A percentile compares a stretch with the other conserved stretches of the same genome.
Evolutionary conservation across 345 rosid species (phyloP).

Genomic region (Salix brachista): DNA sequence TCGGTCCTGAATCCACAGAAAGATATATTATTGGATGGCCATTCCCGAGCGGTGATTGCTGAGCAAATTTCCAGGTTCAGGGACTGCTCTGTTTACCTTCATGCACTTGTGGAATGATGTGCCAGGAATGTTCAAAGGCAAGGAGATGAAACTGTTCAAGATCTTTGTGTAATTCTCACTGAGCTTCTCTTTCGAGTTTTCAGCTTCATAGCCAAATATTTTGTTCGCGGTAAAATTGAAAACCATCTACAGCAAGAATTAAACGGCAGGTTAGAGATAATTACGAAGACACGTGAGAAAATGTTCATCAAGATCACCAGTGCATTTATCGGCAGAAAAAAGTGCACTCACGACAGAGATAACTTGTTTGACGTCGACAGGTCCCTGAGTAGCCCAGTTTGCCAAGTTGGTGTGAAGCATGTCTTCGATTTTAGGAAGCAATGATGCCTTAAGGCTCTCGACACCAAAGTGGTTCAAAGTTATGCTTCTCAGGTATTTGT

Average conservation of each 20-base stretch:
- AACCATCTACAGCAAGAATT: constrained; percentile 15
- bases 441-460: constrained; percentile 13
- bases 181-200: constrained; percentile 7
- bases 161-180: constrained; percentile 16
- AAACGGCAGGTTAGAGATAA: neutral
- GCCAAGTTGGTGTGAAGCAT: constrained; percentile 5
- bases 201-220: constrained; percentile 19
- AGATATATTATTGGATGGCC: neutral
- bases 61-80: neutral
- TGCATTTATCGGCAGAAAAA: too few species aligned
- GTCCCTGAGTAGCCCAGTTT: neutral
- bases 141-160: constrained; percentile 16
- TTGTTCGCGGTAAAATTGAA: constrained; percentile 23
- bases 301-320: neutral
- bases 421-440: constrained; percentile 20
- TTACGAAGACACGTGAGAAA: neutral
- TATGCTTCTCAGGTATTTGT: constrained; percentile 12
- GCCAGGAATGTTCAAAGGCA: constrained; percentile 37
- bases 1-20: constrained; percentile 8
- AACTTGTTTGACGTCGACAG: neutral
- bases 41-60: too few species aligned
- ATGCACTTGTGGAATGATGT: constrained; percentile 36
- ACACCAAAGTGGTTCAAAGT: constrained; percentile 17
- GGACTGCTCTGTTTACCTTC: constrained; percentile 15
- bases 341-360: constrained; percentile 3